Conservation (phyloP, 768 basidiomycete genomes). For the Serpula lacrymans region DNA sequence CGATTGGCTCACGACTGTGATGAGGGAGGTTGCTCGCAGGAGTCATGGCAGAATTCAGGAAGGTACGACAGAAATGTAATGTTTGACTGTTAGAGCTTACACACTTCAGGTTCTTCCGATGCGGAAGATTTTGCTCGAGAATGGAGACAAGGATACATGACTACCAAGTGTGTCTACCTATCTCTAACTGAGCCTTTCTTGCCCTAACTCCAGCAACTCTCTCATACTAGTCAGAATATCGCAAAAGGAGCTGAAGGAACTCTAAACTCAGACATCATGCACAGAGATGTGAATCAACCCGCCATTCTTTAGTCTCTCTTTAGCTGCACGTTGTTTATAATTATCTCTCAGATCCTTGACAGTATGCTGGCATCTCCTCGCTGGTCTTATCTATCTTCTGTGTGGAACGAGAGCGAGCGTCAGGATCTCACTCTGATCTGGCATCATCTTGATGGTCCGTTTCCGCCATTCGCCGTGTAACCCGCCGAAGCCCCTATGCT, state of each 20-base stretch:
- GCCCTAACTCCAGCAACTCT: background rate
- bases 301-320: too few species aligned
- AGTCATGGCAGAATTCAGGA: constrained; percentile 15
- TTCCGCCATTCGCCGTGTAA: too few species aligned
- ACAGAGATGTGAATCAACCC: constrained; percentile 50
- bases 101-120: constrained; percentile 15
- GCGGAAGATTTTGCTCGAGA: constrained; percentile 44
- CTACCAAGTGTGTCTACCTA: constrained; percentile 17
- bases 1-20: constrained; percentile 33
- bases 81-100: too few species aligned
- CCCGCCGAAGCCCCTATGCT: background rate
- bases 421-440: constrained; percentile 47
- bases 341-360: constrained; percentile 59
- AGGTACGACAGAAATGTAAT: constrained; percentile 8
- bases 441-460: constrained; percentile 56
- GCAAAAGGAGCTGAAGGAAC: constrained; percentile 45
- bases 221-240: too few species aligned
- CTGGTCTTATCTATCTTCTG: constrained; percentile 47
- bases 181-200: background rate
- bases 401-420: constrained; percentile 44
- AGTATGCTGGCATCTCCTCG: constrained; percentile 43
- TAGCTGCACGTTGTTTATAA: too few species aligned
- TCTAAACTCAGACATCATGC: constrained; percentile 50
- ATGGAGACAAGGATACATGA: constrained; percentile 54
- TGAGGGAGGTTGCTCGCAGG: constrained; percentile 13